Base-by-base conservation (phyloP, 2,329 filamentous ascomycete genomes). In the Neodidymelliopsis sp. region DNA sequence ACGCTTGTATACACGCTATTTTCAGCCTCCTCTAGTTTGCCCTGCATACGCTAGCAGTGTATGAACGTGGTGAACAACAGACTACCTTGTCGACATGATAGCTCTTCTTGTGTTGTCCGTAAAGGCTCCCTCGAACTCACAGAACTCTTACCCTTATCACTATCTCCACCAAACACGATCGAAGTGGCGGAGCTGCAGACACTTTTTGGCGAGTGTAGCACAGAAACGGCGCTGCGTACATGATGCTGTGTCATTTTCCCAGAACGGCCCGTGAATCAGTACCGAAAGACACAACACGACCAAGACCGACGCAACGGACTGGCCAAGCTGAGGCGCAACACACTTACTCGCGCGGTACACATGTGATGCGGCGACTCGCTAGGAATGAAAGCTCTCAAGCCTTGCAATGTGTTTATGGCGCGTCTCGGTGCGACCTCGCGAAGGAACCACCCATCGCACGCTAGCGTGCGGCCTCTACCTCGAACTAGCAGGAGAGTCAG, bases 201-300 rank as follows among this genome's bases (percentile, higher is more conserved):
- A 23, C 6, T 18, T 6, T 24, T 24, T 12, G 19, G 35, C 24
- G 6, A 31, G 19, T 24, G 47, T 50, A 24, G 40, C 25, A 50
- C 47, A 36, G 18, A 19, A 51, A 39, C 52, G 45, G 49, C 40
- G 51, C 47, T 52, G 39, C 44, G 31, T 51, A 42, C 29, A 29
- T 39, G 45, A 56, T 57, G 54, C 41, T 42, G 53, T 63, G 48
- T 31, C 36, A 57, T 59, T 54, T 48, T 52, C 46, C 48, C 38
- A 44, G 38, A 52, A 49, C 46, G 40, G 51, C 40, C 40, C 34
- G 37, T 48, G 46, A 56, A 42, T 53, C 35, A 36, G 31, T 44
- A 30, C 16, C 49, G 53, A 50, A n/a, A 38, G 27, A 54, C 61
- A 57, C 56, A 29, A 53, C 57, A 56, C 37, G 12, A 35, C 30